phyloP scores from a whole-genome alignment of 345 rosid genomes.

The Salix viminalis region DNA sequence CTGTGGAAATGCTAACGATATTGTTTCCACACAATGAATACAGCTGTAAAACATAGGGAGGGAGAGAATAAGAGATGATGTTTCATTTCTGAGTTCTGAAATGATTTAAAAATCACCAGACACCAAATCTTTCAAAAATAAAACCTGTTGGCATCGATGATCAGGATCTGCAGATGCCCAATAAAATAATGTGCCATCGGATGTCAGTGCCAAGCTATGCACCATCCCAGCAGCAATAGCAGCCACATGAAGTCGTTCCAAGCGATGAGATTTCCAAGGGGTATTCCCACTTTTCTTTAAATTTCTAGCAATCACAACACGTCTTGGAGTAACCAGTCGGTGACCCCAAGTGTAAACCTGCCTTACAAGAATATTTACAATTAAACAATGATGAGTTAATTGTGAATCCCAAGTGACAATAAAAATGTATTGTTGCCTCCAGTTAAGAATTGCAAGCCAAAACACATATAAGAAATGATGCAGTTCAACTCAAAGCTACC shows the following conservation, averaged over 20 bases:
- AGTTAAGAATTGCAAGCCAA: background rate
- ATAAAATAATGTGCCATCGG: constrained; percentile 87
- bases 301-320: constrained; percentile 65
- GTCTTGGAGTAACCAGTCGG: constrained; percentile 88
- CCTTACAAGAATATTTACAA: constrained; percentile 7
- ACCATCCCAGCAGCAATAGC: constrained; percentile 93
- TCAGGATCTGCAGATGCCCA: constrained; percentile 90
- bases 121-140: background rate
- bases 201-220: constrained; percentile 82
- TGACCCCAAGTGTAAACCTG: constrained; percentile 98
- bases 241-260: constrained; percentile 59
- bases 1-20: constrained; percentile 74
- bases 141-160: constrained; percentile 90
- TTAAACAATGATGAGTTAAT: background rate
- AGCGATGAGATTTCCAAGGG: constrained; percentile 72
- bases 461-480: background rate
- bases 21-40: constrained; percentile 54
- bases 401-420: background rate
- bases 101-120: background rate
- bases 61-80: background rate
- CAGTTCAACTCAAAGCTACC: constrained; percentile 38
- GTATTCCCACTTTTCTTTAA: constrained; percentile 63
- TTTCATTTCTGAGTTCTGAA: background rate
- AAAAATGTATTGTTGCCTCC: background rate
- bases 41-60: constrained; percentile 40